phyloP scores from a whole-genome alignment of 176 grass and related monocot genomes.

The Aegilops umbellulata region DNA sequence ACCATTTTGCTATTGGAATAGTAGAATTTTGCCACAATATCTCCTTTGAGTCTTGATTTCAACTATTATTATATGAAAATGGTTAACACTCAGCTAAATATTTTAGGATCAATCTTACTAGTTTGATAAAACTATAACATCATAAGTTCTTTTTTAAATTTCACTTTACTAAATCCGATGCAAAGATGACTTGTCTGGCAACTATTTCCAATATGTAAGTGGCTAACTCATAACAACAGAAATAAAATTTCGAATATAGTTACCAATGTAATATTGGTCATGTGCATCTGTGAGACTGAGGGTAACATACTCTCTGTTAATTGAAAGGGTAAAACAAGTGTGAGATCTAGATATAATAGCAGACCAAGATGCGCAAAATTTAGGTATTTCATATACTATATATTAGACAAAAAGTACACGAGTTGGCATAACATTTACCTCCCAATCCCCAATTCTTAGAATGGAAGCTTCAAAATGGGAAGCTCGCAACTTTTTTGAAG shows the following conservation, averaged over 20 bases:
- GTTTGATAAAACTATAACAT: neutral
- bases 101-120: neutral
- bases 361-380: neutral
- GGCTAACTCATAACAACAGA: neutral
- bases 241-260: neutral
- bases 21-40: constrained; percentile 61
- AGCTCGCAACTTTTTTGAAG: neutral
- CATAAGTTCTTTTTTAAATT: neutral
- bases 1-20: constrained; percentile 43
- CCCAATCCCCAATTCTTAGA: constrained; percentile 11
- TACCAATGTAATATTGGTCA: neutral
- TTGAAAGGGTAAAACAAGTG: neutral
- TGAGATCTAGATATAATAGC: neutral
- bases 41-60: constrained; percentile 47
- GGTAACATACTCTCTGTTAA: neutral
- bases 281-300: neutral
- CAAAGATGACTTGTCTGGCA: neutral
- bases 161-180: neutral
- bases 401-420: neutral
- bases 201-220: neutral
- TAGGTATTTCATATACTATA: neutral
- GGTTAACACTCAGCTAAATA: neutral
- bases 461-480: neutral
- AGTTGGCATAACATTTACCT: neutral
- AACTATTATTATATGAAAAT: neutral